phyloP scores from a whole-genome alignment of 192 early-diverging fungal species.

The Funneliformis geosporum region DNA sequence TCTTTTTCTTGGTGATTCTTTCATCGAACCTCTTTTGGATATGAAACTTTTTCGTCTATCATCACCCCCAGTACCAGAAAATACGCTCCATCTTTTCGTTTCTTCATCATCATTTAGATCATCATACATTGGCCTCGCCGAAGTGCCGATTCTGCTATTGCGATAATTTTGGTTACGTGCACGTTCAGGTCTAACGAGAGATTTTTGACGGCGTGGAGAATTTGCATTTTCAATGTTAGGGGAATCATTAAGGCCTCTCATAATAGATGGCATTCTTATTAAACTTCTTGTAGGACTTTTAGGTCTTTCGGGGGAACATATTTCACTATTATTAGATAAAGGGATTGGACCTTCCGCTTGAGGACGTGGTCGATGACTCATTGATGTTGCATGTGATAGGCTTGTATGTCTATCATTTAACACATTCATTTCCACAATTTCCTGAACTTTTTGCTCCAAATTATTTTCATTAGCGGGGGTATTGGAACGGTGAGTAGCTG shows the following conservation, averaged over 20 bases:
- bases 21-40: slow-evolving; percentile 10
- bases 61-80: slow-evolving; percentile 34
- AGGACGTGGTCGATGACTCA: not conserved
- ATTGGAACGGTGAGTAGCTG: not conserved
- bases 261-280: not conserved
- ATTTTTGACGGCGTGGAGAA: slow-evolving; percentile 52
- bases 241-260: not conserved
- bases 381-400: not conserved
- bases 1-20: slow-evolving; percentile 30
- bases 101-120: slow-evolving; percentile 36
- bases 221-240: not conserved
- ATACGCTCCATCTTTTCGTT: slow-evolving; percentile 37
- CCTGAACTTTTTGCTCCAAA: not conserved
- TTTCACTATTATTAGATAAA: not conserved
- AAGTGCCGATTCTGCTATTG: slow-evolving; percentile 48
- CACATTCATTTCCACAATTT: not conserved
- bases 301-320: not conserved
- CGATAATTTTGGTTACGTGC: slow-evolving; percentile 44
- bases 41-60: slow-evolving; percentile 33
- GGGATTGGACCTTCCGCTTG: not conserved
- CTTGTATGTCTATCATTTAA: not conserved
- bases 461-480: not conserved
- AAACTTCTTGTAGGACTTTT: not conserved
- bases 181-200: slow-evolving; percentile 69
- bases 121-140: slow-evolving; percentile 44